Evolutionary conservation across 306 rosid species (phyloP).

Genomic region (Oemleria cerasiformis): DNA sequence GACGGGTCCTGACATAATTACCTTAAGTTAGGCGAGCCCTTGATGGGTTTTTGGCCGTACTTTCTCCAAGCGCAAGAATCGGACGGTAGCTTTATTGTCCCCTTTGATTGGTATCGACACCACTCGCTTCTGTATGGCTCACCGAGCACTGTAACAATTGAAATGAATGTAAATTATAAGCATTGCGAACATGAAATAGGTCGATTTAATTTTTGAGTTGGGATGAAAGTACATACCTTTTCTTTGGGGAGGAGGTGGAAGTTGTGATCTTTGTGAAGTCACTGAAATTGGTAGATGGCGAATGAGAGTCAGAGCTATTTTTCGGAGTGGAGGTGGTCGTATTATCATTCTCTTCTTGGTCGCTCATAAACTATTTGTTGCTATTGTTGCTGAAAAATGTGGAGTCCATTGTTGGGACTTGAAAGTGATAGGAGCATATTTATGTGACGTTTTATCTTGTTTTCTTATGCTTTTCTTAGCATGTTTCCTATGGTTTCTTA

Average conservation of each 20-base stretch:
- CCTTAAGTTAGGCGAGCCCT: constrained; percentile 98
- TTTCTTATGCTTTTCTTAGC: too few species aligned
- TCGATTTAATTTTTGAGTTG: background rate
- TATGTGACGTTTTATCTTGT: too few species aligned
- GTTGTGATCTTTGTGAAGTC: constrained; percentile 32
- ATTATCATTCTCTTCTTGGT: constrained; percentile 43
- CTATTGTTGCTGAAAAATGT: constrained; percentile 23
- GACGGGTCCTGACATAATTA: too few species aligned
- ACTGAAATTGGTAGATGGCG: constrained; percentile 36
- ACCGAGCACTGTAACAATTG: constrained; percentile 24
- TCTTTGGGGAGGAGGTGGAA: constrained; percentile 48
- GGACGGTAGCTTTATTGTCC: constrained; percentile 66
- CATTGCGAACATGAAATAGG: too few species aligned
- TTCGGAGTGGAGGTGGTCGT: constrained; percentile 23
- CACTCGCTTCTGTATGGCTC: constrained; percentile 65
- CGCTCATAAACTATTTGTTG: constrained; percentile 17
- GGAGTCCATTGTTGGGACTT: constrained; percentile 31
- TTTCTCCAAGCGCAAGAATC: constrained; percentile 99
- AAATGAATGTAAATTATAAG: background rate
- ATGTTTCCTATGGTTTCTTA: too few species aligned
- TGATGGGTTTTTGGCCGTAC: constrained; percentile 97
- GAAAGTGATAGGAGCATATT: too few species aligned
- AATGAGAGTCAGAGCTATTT: constrained; percentile 57
- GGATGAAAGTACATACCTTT: constrained; percentile 38
- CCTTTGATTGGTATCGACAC: constrained; percentile 75